These are phyloP conservation scores for Epichloe glyceriae DNA, from an alignment of 2,329 filamentous ascomycete species.

Conservation along the genomic window DNA sequence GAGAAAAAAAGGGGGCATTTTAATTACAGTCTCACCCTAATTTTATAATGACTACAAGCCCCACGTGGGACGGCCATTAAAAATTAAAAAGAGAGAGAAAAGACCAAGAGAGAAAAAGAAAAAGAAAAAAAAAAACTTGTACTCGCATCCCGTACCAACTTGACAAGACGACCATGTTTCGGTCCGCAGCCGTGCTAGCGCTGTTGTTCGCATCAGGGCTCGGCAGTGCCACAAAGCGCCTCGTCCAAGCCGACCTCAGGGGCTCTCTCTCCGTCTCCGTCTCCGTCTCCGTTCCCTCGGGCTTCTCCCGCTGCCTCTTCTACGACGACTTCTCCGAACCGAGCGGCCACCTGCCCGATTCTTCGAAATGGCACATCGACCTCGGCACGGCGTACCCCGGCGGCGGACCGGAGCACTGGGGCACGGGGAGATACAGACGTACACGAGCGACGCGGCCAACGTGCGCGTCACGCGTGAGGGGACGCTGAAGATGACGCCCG, in stretches of 20 bases:
- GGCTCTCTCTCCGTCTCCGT: not conserved
- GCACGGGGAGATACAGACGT: conserved; percentile 35
- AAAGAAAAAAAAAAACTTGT: too few relatives aligned
- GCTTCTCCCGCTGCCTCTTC: conserved; percentile 14
- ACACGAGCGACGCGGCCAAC: conserved; percentile 28
- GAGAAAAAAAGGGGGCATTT: too few relatives aligned
- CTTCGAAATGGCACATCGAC: conserved; percentile 29
- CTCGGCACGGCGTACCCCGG: conserved; percentile 30
- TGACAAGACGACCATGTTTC: not conserved
- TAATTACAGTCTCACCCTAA: too few relatives aligned
- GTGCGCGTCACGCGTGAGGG: conserved; percentile 23
- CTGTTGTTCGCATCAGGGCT: not conserved
- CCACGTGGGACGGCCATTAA: too few relatives aligned
- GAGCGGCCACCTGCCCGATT: conserved; percentile 16
- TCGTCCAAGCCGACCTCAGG: not conserved
- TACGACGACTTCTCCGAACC: conserved; percentile 15
- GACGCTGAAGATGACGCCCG: conserved; percentile 24
- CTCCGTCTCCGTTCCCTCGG: not conserved
- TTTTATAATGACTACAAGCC: too few relatives aligned
- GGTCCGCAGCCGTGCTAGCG: not conserved
- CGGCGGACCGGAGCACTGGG: conserved; percentile 32
- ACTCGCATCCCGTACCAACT: too few relatives aligned
- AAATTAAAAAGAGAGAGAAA: too few relatives aligned
- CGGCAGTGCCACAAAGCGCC: not conserved
- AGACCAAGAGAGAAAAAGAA: too few relatives aligned